Base-by-base conservation (phyloP, 805 yeast genomes). In the Spathaspora boniae region DNA sequence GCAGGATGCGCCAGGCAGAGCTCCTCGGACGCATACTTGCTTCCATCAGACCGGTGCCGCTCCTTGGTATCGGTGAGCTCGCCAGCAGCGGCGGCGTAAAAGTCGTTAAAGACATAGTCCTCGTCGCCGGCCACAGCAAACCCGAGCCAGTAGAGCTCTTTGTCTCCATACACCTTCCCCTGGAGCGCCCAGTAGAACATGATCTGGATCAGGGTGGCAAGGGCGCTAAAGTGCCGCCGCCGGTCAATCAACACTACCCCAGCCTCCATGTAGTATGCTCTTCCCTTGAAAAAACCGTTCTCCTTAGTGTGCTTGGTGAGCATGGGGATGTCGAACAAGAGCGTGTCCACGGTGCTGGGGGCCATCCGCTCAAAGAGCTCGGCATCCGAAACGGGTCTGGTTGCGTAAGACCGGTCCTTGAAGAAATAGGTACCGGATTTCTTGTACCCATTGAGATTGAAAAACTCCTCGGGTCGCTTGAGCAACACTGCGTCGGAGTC, bases 1-100 rank as follows among this genome's bases (percentile, higher is more conserved):
- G 76, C 80, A 0, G 83, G 83, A 50, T 78, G 82, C 16, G 78
- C 73, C 1, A 80, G 66, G 51, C 83, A 77, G 16, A 77, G 41
- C 56, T 75, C 79, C 31, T 58, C 44, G 26, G 55, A 66, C 45
- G 59, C 53, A 51, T 43, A 46, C 38, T 19, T 49, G 7, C 31
- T 26, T 19, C 36, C 39, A 21, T 45, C 33, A 3, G 16, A n/a
- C 9, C 40, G 45, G 5, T 40, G 27, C 38, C 65, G 48, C 31
- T 58, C 66, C n/a, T 31, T 22, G 8, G 37, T 40, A 3, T 62
- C 59, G 9, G 65, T 59, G 21, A 48, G 42, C 16, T 46, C 50
- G 5, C 63, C 63, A 17, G 56, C 44, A 2, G 62, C 48, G 4
- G 59, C 62, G 9, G 58, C 54, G 20, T 31, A 28, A 27, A 36